Evolutionary conservation across 345 rosid genomes (phyloP), one percentile per base, ranked within the genome.

Genomic region (Citropsis articulata): DNA sequence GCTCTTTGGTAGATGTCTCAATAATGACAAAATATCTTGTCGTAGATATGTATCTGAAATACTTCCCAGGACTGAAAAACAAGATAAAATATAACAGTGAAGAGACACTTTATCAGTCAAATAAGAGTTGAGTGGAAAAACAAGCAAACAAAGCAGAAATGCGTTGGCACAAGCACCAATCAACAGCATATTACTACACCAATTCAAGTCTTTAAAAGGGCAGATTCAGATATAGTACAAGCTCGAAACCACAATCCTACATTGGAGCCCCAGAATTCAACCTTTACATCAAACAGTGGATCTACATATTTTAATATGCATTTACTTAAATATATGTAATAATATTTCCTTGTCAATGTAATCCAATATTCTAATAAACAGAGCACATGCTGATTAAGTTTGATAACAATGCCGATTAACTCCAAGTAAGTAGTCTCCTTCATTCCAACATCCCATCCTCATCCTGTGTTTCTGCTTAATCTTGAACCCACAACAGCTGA

Each of bases 1-100:
- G 50, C 86, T 76, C 69, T 79, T 86, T 31, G 75, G 68, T 75
- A 75, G 89, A 75, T 79, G 81, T 71, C 82, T 88, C 80, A 88
- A 74, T 35, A 77, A 77, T 22, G 89, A 83, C 28, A 85, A 73
- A 72, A 92, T 77, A 75, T 88, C 80, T 60, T 33, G 69, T 0
- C 85, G 93, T 30, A 89, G 45, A 66, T 83, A 81, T 69, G 89
- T 79, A 76, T 89, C 88, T 5, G 82, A 80, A 72, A 91, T 86
- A 65, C 94, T 91, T 83, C 91, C 94, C 7, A 84, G 66, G 81
- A 87, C 97, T 89, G 91, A 33, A 61, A 14, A 84, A 70, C 48
- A 78, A 61, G 22, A 75, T 28, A 63, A 61, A 27, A 24, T 75
- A 9, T 81, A 61, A 10, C 45, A 21, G 83, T 63, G 18, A 50